Conservation (phyloP, 1,284 basidiomycete genomes). For the Cryptococcus hybrid region DNA sequence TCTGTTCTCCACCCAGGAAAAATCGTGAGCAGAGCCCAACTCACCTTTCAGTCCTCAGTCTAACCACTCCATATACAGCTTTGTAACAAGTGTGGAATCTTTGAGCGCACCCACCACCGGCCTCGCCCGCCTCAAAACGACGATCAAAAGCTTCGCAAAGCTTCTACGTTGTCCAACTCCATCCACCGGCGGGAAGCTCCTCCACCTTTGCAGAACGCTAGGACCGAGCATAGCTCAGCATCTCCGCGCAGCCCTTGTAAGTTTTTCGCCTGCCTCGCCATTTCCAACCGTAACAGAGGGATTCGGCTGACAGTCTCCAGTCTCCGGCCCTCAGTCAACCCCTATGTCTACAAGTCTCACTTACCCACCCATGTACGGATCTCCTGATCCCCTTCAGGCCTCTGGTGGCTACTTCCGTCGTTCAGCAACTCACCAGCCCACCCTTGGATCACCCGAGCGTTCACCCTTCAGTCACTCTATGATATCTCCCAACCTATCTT, state of each 20-base stretch:
- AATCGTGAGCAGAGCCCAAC: slow-evolving; percentile 8
- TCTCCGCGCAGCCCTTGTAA: slow-evolving; percentile 6
- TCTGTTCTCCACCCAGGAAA: slow-evolving; percentile 6
- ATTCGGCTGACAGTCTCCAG: background rate
- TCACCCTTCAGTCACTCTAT: background rate
- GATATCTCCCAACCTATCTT: background rate
- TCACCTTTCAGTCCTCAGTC: background rate
- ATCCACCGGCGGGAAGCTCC: background rate
- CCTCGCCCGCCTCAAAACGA: slow-evolving; percentile 14
- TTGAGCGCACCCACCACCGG: slow-evolving; percentile 12
- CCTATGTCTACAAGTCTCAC: slow-evolving; percentile 11
- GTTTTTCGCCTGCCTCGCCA: background rate
- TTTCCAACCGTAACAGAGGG: background rate
- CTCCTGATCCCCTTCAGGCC: background rate
- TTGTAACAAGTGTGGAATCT: slow-evolving; percentile 20
- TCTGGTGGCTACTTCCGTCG: background rate
- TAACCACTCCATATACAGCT: slow-evolving; percentile 2
- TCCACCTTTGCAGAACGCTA: slow-evolving; percentile 5
- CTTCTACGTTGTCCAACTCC: background rate
- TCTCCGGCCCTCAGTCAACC: slow-evolving; percentile 2
- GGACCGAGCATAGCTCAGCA: slow-evolving; percentile 9
- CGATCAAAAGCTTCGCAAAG: slow-evolving; percentile 12
- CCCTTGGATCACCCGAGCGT: slow-evolving; percentile 1
- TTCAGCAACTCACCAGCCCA: background rate
- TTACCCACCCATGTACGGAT: background rate